Conservation (phyloP, 1,139 yeast species). For the Yamadazyma blattariae region DNA sequence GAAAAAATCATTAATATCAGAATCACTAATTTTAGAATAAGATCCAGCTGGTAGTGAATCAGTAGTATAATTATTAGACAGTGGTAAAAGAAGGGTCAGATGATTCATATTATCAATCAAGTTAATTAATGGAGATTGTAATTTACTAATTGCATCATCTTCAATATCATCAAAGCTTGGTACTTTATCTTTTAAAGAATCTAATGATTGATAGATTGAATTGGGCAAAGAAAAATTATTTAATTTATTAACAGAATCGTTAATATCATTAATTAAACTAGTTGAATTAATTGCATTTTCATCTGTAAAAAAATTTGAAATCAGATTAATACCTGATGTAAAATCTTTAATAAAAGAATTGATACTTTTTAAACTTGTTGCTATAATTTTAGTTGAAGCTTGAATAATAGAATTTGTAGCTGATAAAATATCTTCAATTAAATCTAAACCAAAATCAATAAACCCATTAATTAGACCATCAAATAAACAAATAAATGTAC, state of each 20-base stretch:
- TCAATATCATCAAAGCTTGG: conserved; percentile 58
- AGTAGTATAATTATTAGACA: conserved; percentile 1
- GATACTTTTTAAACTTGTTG: conserved; percentile 9
- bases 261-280: conserved; percentile 41
- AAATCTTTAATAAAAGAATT: conserved; percentile 6
- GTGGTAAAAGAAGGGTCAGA: conserved; percentile 1
- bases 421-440: conserved; percentile 59
- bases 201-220: conserved; percentile 52
- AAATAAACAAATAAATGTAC: conserved; percentile 81
- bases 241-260: conserved; percentile 56
- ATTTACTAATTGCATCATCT: conserved; percentile 22
- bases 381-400: conserved; percentile 11
- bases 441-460: conserved; percentile 66
- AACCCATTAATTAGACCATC: conserved; percentile 73
- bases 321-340: conserved; percentile 11
- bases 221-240: conserved; percentile 62
- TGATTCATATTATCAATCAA: conserved; percentile 15
- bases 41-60: conserved; percentile 12
- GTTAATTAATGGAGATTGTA: conserved; percentile 20
- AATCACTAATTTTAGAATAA: conserved; percentile 13
- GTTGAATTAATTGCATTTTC: conserved; percentile 31
- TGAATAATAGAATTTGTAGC: conserved; percentile 45
- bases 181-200: conserved; percentile 39
- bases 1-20: conserved; percentile 16
- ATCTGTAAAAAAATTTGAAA: conserved; percentile 52